Evolutionary conservation across 257 asterid species (phyloP).

Genomic region (Primulina tabacum): DNA sequence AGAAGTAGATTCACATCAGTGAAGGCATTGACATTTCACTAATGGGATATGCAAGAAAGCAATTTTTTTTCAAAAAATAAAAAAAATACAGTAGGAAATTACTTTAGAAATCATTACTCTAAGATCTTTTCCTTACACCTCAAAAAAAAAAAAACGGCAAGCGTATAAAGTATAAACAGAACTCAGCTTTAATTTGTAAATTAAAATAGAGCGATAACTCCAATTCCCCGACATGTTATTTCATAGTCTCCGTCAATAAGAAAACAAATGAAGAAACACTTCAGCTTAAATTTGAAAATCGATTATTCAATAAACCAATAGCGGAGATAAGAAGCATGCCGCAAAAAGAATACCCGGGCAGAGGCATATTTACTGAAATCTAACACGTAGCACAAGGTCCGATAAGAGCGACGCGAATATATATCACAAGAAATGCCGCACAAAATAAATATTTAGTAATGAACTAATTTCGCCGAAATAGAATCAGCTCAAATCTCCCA

Average conservation of each 20-base stretch:
- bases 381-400: background rate
- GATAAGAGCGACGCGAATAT: too few species aligned
- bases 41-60: background rate
- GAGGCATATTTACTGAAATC: background rate
- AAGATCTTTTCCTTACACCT: too few species aligned
- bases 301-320: background rate
- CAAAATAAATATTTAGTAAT: background rate
- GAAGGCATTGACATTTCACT: background rate
- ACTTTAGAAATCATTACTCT: too few species aligned
- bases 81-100: too few species aligned
- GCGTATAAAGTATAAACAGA: background rate
- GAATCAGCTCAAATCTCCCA: background rate
- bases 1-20: background rate
- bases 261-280: background rate
- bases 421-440: background rate
- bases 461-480: background rate
- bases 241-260: background rate
- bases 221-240: background rate
- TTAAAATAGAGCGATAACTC: background rate
- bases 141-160: background rate
- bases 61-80: too few species aligned
- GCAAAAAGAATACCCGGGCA: background rate
- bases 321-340: background rate
- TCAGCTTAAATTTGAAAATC: background rate
- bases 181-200: background rate